These are phyloP conservation scores for Amesomyces nigricolor DNA, from an alignment of 2,329 filamentous ascomycete species.

Conservation along the genomic window DNA sequence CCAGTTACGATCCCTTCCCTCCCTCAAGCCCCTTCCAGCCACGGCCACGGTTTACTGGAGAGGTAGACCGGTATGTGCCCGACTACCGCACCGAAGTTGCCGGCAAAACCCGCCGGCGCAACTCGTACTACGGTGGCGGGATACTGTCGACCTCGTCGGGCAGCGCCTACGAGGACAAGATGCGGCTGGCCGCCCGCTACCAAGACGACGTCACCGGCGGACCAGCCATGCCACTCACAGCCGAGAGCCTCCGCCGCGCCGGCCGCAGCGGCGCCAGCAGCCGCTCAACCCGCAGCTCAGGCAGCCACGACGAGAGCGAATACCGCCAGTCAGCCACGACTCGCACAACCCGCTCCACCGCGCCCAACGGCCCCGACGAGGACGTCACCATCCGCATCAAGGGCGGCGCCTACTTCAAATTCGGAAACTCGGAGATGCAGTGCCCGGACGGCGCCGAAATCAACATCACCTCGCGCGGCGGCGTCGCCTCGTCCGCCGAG, in stretches of 20 bases:
- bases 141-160: conserved; percentile 30
- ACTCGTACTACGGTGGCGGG: conserved; percentile 37
- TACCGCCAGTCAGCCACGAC: conserved; percentile 57
- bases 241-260: conserved; percentile 49
- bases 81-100: conserved; percentile 39
- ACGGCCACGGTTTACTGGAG: conserved; percentile 34
- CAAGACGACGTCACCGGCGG: conserved; percentile 48
- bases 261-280: conserved; percentile 47
- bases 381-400: conserved; percentile 58
- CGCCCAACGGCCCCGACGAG: conserved; percentile 38
- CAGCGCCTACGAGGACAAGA: conserved; percentile 37
- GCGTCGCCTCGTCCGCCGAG: conserved; percentile 27
- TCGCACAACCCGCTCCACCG: conserved; percentile 51
- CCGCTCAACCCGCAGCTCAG: conserved; percentile 53
- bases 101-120: conserved; percentile 29
- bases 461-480: conserved; percentile 40
- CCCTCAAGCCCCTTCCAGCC: conserved; percentile 30
- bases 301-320: conserved; percentile 59
- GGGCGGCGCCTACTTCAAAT: conserved; percentile 49
- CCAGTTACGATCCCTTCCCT: conserved; percentile 30
- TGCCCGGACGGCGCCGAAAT: conserved; percentile 56
- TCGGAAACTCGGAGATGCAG: conserved; percentile 53
- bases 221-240: conserved; percentile 46
- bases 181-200: conserved; percentile 43
- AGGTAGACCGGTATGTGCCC: conserved; percentile 36